Percentiles rank a stretch among this genome's conserved stretches.
These are phyloP conservation scores for Cicer yamashitae DNA, from an alignment of 306 rosid species.

Conservation along the genomic window DNA sequence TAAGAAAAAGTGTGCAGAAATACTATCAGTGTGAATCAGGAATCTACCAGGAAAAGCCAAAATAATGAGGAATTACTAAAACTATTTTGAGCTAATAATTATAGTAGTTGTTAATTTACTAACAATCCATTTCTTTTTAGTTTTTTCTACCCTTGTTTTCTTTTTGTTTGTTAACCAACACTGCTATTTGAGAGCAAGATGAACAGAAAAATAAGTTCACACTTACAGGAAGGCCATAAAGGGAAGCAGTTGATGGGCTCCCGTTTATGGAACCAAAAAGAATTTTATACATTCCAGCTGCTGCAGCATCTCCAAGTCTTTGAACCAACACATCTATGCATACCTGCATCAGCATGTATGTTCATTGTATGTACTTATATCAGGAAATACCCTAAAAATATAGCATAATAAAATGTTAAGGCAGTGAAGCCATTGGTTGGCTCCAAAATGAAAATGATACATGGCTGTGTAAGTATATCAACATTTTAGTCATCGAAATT, in stretches of 20 bases:
- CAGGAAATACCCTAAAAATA: constrained; percentile 26
- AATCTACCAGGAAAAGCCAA: not conserved
- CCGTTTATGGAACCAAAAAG: constrained; percentile 67
- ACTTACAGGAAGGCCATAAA: constrained; percentile 85
- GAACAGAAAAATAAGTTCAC: constrained; percentile 24
- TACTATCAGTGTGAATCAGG: not conserved
- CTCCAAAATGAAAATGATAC: constrained; percentile 31
- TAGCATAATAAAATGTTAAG: constrained; percentile 17
- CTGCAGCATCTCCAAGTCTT: constrained; percentile 95
- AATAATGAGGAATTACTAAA: not conserved
- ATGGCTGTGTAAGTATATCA: constrained; percentile 6
- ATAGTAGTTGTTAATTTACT: constrained; percentile 14
- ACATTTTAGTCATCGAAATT: not conserved
- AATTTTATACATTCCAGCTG: constrained; percentile 92
- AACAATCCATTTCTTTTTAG: not conserved
- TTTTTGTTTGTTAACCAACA: constrained; percentile 1
- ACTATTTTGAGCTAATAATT: constrained; percentile 13
- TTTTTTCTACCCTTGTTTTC: not conserved
- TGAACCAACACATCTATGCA: constrained; percentile 93
- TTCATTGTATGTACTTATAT: constrained; percentile 9
- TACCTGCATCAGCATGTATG: constrained; percentile 59
- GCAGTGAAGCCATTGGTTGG: constrained; percentile 16
- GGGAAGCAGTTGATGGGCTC: constrained; percentile 69
- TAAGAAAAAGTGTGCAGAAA: not conserved
- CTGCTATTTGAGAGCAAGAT: constrained; percentile 6